These are phyloP conservation scores for Fusarium tricinctum DNA, from an alignment of 2,329 filamentous ascomycete species.

Conservation along the genomic window DNA sequence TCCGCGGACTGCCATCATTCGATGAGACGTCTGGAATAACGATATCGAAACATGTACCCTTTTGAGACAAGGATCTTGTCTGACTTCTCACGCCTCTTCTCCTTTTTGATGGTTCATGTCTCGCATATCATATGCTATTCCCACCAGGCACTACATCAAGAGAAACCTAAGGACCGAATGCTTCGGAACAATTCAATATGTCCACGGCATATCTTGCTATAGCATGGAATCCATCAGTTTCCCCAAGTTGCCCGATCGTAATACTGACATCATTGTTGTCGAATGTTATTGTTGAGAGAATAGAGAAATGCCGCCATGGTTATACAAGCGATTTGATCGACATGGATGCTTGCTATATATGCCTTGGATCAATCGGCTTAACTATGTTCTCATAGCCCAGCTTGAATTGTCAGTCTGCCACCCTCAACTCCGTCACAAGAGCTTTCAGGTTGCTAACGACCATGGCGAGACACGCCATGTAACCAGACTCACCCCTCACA, in stretches of 20 bases:
- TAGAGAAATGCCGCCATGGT: not conserved
- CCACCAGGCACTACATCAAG: not conserved
- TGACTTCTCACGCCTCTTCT: too few relatives aligned
- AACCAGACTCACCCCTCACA: conserved; percentile 2
- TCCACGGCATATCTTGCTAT: not conserved
- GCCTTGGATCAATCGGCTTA: not conserved
- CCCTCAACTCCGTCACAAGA: not conserved
- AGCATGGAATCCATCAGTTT: not conserved
- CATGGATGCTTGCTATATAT: not conserved
- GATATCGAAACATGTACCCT: not conserved
- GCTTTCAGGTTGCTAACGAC: not conserved
- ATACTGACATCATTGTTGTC: not conserved
- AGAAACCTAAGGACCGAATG: not conserved
- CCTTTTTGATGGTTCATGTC: not conserved
- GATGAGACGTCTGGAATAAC: not conserved
- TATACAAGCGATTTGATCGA: not conserved
- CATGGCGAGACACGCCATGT: not conserved
- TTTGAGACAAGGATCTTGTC: not conserved
- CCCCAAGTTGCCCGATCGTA: not conserved
- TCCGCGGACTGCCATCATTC: not conserved
- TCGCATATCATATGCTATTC: not conserved
- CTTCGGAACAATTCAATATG: too few relatives aligned
- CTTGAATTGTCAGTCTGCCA: not conserved
- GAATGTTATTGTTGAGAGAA: not conserved
- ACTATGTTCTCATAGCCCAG: not conserved